A percentile compares a stretch with the other conserved stretches of the same genome.
These are phyloP conservation scores for Cercophora samala DNA, from an alignment of 495 filamentous ascomycete species.

Conservation along the genomic window DNA sequence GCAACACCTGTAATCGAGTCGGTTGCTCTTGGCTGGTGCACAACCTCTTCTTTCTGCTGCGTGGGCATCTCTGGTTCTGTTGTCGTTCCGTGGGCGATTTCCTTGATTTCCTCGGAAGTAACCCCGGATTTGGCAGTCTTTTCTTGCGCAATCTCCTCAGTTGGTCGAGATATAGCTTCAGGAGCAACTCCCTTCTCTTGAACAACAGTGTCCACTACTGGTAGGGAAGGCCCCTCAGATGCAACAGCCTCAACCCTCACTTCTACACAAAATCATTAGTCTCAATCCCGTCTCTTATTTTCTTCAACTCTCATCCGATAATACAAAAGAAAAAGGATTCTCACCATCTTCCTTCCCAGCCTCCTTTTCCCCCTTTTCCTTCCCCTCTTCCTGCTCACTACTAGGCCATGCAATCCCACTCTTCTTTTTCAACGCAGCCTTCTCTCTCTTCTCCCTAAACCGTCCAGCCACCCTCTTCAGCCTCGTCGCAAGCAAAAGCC, in stretches of 20 bases:
- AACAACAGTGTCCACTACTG: background rate
- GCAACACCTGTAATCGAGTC: too few relatives aligned
- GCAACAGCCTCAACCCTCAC: background rate
- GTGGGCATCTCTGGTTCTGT: too few relatives aligned
- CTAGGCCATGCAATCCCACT: constrained; percentile 2
- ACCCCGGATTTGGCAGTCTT: background rate
- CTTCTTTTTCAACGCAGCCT: background rate
- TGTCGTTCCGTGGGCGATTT: too few relatives aligned
- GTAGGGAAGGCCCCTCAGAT: too few relatives aligned
- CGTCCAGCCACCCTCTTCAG: constrained; percentile 3
- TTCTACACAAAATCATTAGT: background rate
- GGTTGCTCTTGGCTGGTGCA: too few relatives aligned
- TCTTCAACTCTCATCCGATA: background rate
- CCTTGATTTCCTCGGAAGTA: too few relatives aligned
- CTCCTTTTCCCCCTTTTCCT: constrained; percentile 29
- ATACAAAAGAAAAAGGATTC: background rate
- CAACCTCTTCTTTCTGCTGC: too few relatives aligned
- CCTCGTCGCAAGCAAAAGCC: background rate
- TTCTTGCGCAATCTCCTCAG: background rate
- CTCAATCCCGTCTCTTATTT: constrained; percentile 17
- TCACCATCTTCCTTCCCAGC: constrained; percentile 1
- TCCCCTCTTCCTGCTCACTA: constrained; percentile 18
- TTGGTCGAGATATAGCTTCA: background rate
- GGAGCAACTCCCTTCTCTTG: background rate
- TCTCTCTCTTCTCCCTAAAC: background rate